These are phyloP conservation scores for Miamiensis avidus DNA, from an alignment of 169 alveolate genomes.

Conservation along the genomic window DNA sequence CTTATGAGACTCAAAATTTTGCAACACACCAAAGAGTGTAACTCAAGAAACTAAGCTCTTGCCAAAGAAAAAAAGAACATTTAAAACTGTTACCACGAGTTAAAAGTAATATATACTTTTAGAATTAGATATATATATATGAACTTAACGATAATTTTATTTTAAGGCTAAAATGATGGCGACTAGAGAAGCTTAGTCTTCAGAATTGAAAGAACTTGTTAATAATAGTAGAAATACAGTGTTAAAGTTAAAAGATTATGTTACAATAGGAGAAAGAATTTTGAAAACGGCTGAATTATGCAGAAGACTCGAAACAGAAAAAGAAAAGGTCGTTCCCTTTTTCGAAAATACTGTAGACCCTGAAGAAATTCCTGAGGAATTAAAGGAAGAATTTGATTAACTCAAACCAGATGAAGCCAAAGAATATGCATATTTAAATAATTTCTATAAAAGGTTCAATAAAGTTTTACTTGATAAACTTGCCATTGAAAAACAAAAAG, in stretches of 20 bases:
- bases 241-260: constrained; percentile 78
- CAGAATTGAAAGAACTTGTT: constrained; percentile 77
- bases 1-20: constrained; percentile 80
- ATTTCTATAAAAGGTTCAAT: constrained; percentile 90
- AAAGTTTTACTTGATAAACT: constrained; percentile 86
- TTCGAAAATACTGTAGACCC: constrained; percentile 71
- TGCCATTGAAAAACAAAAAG: constrained; percentile 88
- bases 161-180: constrained; percentile 76
- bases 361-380: constrained; percentile 68
- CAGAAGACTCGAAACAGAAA: constrained; percentile 91
- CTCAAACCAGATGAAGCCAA: constrained; percentile 74
- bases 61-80: constrained; percentile 83
- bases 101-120: constrained; percentile 19
- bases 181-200: constrained; percentile 81
- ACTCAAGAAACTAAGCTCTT: constrained; percentile 85
- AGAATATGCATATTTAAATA: constrained; percentile 83
- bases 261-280: constrained; percentile 78
- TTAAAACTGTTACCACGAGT: constrained; percentile 81
- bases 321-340: constrained; percentile 91
- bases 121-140: neutral
- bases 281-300: constrained; percentile 85
- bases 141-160: neutral
- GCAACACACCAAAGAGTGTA: constrained; percentile 86
- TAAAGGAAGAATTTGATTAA: constrained; percentile 74
- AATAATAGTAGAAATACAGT: constrained; percentile 79